phyloP scores from a whole-genome alignment of 75 land plant species.

The Pinus albicaulis region DNA sequence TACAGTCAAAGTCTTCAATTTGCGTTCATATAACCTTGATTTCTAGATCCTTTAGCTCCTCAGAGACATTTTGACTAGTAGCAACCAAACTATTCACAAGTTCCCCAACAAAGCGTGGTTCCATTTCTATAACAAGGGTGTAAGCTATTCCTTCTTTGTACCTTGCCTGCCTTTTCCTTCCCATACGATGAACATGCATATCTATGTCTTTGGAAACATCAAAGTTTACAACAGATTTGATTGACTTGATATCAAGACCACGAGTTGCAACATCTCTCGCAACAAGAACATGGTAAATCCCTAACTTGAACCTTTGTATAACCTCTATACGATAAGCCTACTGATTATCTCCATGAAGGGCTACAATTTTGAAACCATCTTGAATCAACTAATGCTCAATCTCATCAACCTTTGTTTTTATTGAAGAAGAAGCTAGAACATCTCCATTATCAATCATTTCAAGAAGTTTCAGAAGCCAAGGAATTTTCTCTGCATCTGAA shows the following conservation, averaged over 20 bases:
- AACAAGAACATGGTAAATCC: conserved; percentile 83
- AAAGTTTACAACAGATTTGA: conserved; percentile 93
- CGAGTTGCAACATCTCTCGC: conserved; percentile 99
- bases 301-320: conserved; percentile 84
- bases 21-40: conserved; percentile 75
- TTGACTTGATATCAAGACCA: conserved; percentile 97
- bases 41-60: conserved; percentile 91
- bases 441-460: conserved; percentile 88
- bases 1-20: neutral
- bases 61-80: conserved; percentile 88
- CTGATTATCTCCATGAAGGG: conserved; percentile 99
- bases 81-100: conserved; percentile 90
- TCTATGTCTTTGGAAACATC: conserved; percentile 98
- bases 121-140: conserved; percentile 88
- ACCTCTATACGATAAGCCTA: conserved; percentile 96
- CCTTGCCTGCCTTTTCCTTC: conserved; percentile 98
- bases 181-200: conserved; percentile 98
- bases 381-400: conserved; percentile 65
- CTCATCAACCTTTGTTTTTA: conserved; percentile 88
- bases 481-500: conserved; percentile 92
- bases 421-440: conserved; percentile 92
- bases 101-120: conserved; percentile 96
- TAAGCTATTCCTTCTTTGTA: conserved; percentile 96
- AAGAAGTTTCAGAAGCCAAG: conserved; percentile 87
- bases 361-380: conserved; percentile 77